Evolutionary conservation across 2,329 filamentous ascomycete species (phyloP), one percentile per base, ranked within the genome.

Genomic region (Xylariaceae sp.): DNA sequence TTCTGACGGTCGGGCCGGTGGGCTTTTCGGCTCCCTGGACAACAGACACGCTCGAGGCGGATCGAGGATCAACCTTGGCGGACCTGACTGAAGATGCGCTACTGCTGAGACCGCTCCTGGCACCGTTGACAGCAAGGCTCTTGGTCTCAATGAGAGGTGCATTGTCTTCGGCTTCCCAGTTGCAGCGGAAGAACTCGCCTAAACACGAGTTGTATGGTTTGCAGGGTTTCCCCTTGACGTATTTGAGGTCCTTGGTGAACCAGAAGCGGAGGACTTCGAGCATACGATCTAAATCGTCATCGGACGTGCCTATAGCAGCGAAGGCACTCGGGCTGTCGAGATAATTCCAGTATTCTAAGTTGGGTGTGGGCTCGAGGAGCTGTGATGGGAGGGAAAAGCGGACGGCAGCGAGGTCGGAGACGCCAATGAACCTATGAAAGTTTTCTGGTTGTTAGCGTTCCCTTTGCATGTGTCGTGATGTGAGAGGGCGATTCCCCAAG

Each of bases 231-330:
- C 92, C 92, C 73, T 97, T 97, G 65, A 94, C 88, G 62, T 97
- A 98, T 80, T 98, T 98, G 67, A 98, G 67, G 67, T 98, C 93
- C 68, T 98, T 98, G 52, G 93, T 97, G 61, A 97, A 95, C 93
- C 93, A 98, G 70, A 97, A 98, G 49, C 91, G 84, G 58, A 97
- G 70, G 22, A 95, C 89, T 62, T 92, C 91, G 41, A 98, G 79
- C 88, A 96, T 96, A 57, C 93, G 89, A 58, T 93, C 92, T 44
- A 97, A 74, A 10, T 86, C 80, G 58, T 97, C 89, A 58, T 97
- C 87, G 16, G 92, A 93, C 59, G 92, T 92, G 59, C 92, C 93
- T 59, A 85, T 85, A 37, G 79, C 79, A 54, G 82, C 71, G 54
- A 98, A 96, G 38, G 91, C 88, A 67, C 95, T 94, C 19, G 92